Evolutionary conservation across 2,329 filamentous ascomycete species (phyloP), one percentile per base, ranked within the genome.

Genomic region (Penicillium sp.): DNA sequence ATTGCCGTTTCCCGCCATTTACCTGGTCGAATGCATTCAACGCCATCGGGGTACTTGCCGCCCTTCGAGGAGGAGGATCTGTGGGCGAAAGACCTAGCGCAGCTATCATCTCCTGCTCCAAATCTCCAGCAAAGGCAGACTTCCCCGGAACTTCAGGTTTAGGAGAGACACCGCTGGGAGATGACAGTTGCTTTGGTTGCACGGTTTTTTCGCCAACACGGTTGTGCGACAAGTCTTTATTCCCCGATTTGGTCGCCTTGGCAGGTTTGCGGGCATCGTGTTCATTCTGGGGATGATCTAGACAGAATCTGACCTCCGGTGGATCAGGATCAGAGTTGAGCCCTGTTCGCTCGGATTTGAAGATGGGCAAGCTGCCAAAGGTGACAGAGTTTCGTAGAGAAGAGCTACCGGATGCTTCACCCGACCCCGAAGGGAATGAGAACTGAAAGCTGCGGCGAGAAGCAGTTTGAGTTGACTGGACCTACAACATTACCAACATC

Each of bases 401-500:
- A 53, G 49, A 58, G 21, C 56, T 64, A 62, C 59, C 61, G 53
- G 53, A 36, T 23, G 13, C 27, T 19, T 47, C 56, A n/a, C 35
- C 55, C 4, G 60, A 44, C 29, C 64, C 65, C 4, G 61, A 55
- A 41, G 56, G 58, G 38, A 65, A 61, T 48, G 58, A 54, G 57
- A 66, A 59, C 31, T 57, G 66, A 49, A 61, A 66, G 50, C 66
- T 68, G 53, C 61, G 66, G 58, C 70, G 68, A 57, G 65, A 61
- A 52, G 65, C 65, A 61, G 60, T 66, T 51, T 57, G 58, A 47
- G 59, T 57, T 43, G 70, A 66, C 61, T 70, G 65, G 61, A 59
- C 71, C 71, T 73, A 73, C 68, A 70, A 55, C 54, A 69, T 68
- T 66, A 68, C 64, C 63, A 66, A 62, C 57, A 72, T 71, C 68